Evolutionary conservation across 176 grass and related monocot genomes (phyloP).

Genomic region (Oryza rufipogon): DNA sequence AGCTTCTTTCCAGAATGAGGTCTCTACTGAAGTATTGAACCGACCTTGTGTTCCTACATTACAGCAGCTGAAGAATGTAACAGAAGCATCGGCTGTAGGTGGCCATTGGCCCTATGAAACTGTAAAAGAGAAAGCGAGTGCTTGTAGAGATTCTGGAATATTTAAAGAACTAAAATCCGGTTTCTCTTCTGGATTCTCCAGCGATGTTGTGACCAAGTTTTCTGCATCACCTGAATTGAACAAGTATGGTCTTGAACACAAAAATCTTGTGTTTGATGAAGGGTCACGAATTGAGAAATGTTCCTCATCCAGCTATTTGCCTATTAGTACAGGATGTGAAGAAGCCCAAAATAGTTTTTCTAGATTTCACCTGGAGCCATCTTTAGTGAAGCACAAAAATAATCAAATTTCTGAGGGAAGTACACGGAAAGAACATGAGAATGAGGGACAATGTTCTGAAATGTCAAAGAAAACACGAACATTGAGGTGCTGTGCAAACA

Average conservation of each 20-base stretch:
- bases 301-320: conserved; percentile 70
- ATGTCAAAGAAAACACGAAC: conserved; percentile 41
- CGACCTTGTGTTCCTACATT: conserved; percentile 41
- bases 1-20: conserved; percentile 53
- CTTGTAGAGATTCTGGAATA: conserved; percentile 42
- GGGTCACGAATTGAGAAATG: conserved; percentile 78
- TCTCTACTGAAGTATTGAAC: conserved; percentile 45
- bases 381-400: conserved; percentile 49
- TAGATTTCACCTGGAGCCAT: conserved; percentile 45
- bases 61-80: conserved; percentile 40
- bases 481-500: conserved; percentile 28
- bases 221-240: conserved; percentile 65
- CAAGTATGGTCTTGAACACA: conserved; percentile 43
- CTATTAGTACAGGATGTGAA: conserved; percentile 46
- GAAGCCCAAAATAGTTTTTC: conserved; percentile 19
- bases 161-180: conserved; percentile 51
- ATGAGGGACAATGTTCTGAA: conserved; percentile 32
- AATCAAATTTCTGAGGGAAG: conserved; percentile 44
- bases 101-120: conserved; percentile 37
- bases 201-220: conserved; percentile 73
- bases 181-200: conserved; percentile 84
- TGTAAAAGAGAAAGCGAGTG: conserved; percentile 29
- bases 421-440: conserved; percentile 37
- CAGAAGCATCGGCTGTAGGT: conserved; percentile 39
- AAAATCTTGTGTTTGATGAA: conserved; percentile 65